Conservation (phyloP, 106 monocot genomes). For the Dendrobium huoshanense region DNA sequence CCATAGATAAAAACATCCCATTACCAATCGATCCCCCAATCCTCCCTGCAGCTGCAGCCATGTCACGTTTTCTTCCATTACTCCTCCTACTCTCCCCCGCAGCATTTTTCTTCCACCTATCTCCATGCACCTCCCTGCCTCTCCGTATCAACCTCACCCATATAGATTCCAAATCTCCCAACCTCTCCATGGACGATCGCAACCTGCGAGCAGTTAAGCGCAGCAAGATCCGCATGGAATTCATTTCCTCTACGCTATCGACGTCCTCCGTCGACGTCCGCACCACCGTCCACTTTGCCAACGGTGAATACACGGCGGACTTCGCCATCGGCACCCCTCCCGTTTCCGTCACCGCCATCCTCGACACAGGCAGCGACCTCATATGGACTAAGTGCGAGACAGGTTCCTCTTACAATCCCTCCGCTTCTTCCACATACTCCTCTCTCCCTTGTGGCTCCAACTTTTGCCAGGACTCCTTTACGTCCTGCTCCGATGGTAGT, state of each 20-base stretch:
- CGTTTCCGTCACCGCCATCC: constrained; percentile 20
- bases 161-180: neutral
- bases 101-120: too few relatives aligned
- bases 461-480: constrained; percentile 16
- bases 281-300: constrained; percentile 25
- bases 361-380: constrained; percentile 62
- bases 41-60: too few relatives aligned
- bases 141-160: constrained; percentile 17
- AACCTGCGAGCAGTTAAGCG: constrained; percentile 16
- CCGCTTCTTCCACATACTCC: constrained; percentile 33
- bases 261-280: neutral
- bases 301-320: constrained; percentile 34
- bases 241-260: neutral
- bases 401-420: constrained; percentile 36
- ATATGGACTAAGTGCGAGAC: constrained; percentile 48
- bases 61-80: too few relatives aligned
- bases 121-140: neutral
- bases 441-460: constrained; percentile 23
- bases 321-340: constrained; percentile 38
- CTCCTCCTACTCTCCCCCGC: too few relatives aligned
- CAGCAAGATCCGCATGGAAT: constrained; percentile 22
- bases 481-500: constrained; percentile 12
- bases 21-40: too few relatives aligned
- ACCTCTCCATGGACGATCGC: constrained; percentile 16
- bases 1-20: too few relatives aligned